These are phyloP conservation scores for Ensete ventricosum DNA, from an alignment of 176 grass and related monocot species.

Conservation along the genomic window DNA sequence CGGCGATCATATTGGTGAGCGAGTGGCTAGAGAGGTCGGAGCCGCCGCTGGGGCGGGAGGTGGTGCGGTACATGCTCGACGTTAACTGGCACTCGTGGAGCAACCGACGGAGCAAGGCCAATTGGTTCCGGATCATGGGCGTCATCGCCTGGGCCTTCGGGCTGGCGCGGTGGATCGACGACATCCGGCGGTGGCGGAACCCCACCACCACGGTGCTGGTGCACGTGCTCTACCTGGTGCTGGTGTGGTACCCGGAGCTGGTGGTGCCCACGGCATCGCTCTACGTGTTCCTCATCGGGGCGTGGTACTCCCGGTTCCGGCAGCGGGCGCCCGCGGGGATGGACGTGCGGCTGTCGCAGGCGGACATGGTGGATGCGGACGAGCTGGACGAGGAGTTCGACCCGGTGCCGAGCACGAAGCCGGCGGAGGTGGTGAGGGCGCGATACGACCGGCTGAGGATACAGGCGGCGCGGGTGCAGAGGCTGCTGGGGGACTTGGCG, in stretches of 20 bases:
- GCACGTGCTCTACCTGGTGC: slow-evolving; percentile 80
- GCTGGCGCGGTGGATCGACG: slow-evolving; percentile 78
- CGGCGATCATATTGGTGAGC: slow-evolving; percentile 61
- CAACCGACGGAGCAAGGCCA: slow-evolving; percentile 82
- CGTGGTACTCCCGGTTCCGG: slow-evolving; percentile 92
- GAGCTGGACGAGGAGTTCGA: slow-evolving; percentile 99
- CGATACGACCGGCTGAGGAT: slow-evolving; percentile 73
- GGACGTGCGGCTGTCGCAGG: slow-evolving; percentile 86
- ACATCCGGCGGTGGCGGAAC: slow-evolving; percentile 57
- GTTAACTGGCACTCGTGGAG: slow-evolving; percentile 81
- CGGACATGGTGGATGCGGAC: slow-evolving; percentile 80
- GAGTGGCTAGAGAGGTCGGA: slow-evolving; percentile 65
- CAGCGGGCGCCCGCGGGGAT: slow-evolving; percentile 62
- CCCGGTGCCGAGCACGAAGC: slow-evolving; percentile 38
- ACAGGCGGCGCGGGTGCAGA: slow-evolving; percentile 71
- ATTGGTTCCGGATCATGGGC: slow-evolving; percentile 99
- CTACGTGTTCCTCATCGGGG: slow-evolving; percentile 79
- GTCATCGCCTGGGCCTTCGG: slow-evolving; percentile 88
- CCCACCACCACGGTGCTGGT: slow-evolving; percentile 71
- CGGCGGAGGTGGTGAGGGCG: slow-evolving; percentile 28
- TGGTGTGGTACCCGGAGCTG: slow-evolving; percentile 96
- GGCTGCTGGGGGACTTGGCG: slow-evolving; percentile 83
- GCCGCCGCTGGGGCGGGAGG: slow-evolving; percentile 82
- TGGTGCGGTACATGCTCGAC: slow-evolving; percentile 80
- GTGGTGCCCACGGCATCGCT: slow-evolving; percentile 83